phyloP scores from a whole-genome alignment of 768 basidiomycete species.

The Lactarius hatsudake region DNA sequence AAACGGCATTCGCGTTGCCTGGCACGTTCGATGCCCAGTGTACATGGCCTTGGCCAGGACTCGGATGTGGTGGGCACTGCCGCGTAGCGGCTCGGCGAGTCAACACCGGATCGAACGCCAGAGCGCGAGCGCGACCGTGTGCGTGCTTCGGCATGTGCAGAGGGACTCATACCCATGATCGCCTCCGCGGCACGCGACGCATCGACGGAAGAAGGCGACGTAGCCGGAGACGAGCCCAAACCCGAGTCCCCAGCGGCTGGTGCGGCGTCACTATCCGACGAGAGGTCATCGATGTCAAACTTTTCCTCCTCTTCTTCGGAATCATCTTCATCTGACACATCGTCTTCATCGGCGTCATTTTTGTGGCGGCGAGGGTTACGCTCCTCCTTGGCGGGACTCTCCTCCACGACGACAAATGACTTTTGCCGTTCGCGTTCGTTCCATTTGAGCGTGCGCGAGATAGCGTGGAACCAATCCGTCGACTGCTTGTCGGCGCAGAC shows the following conservation, averaged over 20 bases:
- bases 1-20: neutral
- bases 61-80: slow-evolving; percentile 7
- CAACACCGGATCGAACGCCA: slow-evolving; percentile 26
- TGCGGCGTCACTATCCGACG: slow-evolving; percentile 31
- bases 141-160: slow-evolving; percentile 13
- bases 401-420: slow-evolving; percentile 97
- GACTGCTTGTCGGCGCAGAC: slow-evolving; percentile 98
- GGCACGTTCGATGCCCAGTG: slow-evolving; percentile 12
- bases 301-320: slow-evolving; percentile 65
- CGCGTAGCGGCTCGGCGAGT: slow-evolving; percentile 25
- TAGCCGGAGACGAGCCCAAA: slow-evolving; percentile 1
- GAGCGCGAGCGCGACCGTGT: slow-evolving; percentile 16
- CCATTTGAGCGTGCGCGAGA: slow-evolving; percentile 96
- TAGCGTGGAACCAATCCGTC: slow-evolving; percentile 98
- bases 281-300: slow-evolving; percentile 90
- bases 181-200: slow-evolving; percentile 26
- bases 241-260: neutral
- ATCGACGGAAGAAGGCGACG: slow-evolving; percentile 6
- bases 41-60: slow-evolving; percentile 19
- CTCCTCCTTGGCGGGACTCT: slow-evolving; percentile 53
- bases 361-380: slow-evolving; percentile 1
- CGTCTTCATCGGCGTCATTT: slow-evolving; percentile 32
- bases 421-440: slow-evolving; percentile 99
- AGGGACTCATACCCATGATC: slow-evolving; percentile 22
- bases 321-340: slow-evolving; percentile 45